These are phyloP conservation scores for Tetrapisispora arboricola DNA, from an alignment of 805 yeast species.

Conservation along the genomic window DNA sequence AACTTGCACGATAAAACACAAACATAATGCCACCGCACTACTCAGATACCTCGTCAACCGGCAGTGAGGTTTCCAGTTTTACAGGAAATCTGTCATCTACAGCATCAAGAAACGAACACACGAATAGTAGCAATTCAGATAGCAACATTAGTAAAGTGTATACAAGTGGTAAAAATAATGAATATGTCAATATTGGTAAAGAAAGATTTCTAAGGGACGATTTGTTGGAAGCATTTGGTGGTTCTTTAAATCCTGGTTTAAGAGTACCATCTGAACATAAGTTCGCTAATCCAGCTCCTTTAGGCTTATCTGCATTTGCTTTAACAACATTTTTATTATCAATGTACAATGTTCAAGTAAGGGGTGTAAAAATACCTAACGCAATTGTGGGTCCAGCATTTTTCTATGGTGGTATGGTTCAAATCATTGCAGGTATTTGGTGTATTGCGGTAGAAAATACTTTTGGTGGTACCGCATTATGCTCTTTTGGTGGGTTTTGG, in stretches of 20 bases:
- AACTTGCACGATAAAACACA: too few species aligned
- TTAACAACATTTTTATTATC: conserved; percentile 52
- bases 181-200: conserved; percentile 60
- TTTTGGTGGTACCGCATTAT: conserved; percentile 55
- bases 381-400: conserved; percentile 48
- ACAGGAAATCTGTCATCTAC: background rate
- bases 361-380: conserved; percentile 41
- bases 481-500: conserved; percentile 66
- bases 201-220: conserved; percentile 56
- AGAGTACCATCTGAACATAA: conserved; percentile 45
- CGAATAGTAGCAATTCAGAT: background rate
- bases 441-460: conserved; percentile 54
- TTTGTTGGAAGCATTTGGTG: conserved; percentile 64
- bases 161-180: conserved; percentile 41
- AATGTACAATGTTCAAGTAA: conserved; percentile 43
- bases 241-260: conserved; percentile 66
- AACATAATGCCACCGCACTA: background rate
- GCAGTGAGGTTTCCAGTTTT: background rate
- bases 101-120: background rate
- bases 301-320: conserved; percentile 54
- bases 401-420: conserved; percentile 55
- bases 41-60: background rate
- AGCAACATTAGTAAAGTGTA: conserved; percentile 15
- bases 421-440: conserved; percentile 56
- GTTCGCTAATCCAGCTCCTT: conserved; percentile 58